A percentile compares a stretch with the other conserved stretches of the same genome.
phyloP scores from a whole-genome alignment of 2,329 filamentous ascomycete genomes.

The Verticillium albo-atrum region DNA sequence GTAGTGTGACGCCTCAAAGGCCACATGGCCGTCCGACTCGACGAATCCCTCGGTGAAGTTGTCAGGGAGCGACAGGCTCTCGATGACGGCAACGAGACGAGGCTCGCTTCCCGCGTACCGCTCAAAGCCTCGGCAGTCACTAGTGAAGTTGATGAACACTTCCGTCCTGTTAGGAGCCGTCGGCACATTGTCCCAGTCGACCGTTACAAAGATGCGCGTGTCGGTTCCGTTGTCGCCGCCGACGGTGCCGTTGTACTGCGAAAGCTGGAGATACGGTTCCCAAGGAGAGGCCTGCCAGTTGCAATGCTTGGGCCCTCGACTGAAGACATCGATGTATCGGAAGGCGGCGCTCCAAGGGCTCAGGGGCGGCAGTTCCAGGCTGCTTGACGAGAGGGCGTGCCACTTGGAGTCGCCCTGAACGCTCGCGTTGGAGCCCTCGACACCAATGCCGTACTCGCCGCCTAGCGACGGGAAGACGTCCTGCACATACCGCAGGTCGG shows the following conservation, averaged over 20 bases:
- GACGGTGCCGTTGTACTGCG: constrained; percentile 43
- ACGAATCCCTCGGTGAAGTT: constrained; percentile 56
- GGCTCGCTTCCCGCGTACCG: constrained; percentile 35
- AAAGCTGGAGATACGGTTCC: constrained; percentile 47
- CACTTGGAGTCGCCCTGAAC: constrained; percentile 56
- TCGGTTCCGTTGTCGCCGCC: constrained; percentile 44
- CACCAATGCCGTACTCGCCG: constrained; percentile 58
- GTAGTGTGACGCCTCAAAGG: constrained; percentile 51
- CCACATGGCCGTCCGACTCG: constrained; percentile 54
- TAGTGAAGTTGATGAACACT: constrained; percentile 49
- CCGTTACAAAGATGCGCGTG: constrained; percentile 45
- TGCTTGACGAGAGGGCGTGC: constrained; percentile 43
- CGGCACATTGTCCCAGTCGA: constrained; percentile 59
- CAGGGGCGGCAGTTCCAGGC: constrained; percentile 49
- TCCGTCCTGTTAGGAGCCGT: constrained; percentile 34
- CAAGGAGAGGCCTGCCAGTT: constrained; percentile 45
- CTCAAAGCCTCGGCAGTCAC: constrained; percentile 37
- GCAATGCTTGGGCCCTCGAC: constrained; percentile 49
- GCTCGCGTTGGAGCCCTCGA: constrained; percentile 62
- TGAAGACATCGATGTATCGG: constrained; percentile 62
- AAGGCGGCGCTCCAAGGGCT: constrained; percentile 52
- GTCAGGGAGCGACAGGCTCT: constrained; percentile 40
- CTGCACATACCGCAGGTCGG: constrained; percentile 57
- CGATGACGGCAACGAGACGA: constrained; percentile 50
- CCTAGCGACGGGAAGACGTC: constrained; percentile 51